These are phyloP conservation scores for Fusarium pseudograminearum DNA, from an alignment of 2,329 filamentous ascomycete genomes.

Conservation along the genomic window DNA sequence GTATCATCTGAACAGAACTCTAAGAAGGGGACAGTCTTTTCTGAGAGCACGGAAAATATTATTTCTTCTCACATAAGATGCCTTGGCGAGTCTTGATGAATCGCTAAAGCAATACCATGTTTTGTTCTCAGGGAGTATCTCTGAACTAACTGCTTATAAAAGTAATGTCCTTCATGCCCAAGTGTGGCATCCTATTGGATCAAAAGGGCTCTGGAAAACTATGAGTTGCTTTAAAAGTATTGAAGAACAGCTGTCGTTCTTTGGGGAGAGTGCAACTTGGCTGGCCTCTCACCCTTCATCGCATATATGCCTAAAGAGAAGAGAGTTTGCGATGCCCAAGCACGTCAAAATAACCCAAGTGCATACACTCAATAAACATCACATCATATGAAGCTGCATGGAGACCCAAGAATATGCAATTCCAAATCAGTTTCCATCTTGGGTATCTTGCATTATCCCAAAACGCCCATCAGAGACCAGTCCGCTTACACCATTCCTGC, in stretches of 20 bases:
- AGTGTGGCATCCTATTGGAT: not conserved
- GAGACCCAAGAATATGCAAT: conserved; percentile 3
- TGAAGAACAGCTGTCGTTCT: not conserved
- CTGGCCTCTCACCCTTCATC: not conserved
- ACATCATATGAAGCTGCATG: conserved; percentile 5
- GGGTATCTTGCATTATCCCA: conserved; percentile 14
- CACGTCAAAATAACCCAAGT: not conserved
- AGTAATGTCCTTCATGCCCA: not conserved
- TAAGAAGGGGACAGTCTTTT: not conserved
- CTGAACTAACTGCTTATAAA: not conserved
- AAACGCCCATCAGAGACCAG: not conserved
- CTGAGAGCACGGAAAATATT: not conserved
- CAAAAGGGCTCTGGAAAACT: not conserved
- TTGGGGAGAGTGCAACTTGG: not conserved
- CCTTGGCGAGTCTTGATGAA: no score
- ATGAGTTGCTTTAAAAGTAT: not conserved
- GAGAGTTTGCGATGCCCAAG: not conserved
- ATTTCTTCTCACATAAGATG: not conserved
- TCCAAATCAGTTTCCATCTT: conserved; percentile 1
- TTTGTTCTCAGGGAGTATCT: not conserved
- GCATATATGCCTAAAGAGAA: not conserved
- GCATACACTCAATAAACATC: not conserved
- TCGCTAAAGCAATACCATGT: no score
- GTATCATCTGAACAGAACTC: not conserved
- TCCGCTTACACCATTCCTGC: conserved; percentile 22